Evolutionary conservation across 139 green algal species (phyloP), one percentile per base, ranked within the genome.

Genomic region (Tetradesmus obliquus): DNA sequence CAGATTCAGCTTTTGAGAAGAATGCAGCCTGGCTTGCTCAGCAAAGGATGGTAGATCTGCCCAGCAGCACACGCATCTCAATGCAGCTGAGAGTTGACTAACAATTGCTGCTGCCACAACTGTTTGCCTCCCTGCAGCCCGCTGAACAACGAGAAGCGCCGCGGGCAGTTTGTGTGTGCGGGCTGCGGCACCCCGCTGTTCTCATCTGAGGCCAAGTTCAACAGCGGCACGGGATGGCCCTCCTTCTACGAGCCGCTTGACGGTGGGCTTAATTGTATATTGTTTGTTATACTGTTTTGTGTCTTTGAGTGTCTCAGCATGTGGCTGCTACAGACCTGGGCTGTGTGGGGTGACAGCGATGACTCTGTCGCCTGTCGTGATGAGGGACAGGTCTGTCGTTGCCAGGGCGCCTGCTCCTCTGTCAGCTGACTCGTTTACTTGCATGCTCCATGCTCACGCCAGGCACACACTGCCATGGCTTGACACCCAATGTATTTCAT

Each of bases 111-210:
- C 62, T 84, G 53, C 13, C 84, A 22, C 45, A 66, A 13, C 80
- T 90, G 5, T 86, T 20, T 51, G 22, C 82, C 82, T 17, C 88
- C 57, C 66, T 93, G 76, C 88, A 95, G 90, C 71, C 92, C 94
- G 0, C 91, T 98, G 19, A 90, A 96, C 79, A 93, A 96, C 88
- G 97, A 97, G 92, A 99, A 99, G 94, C 91, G 94, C 7, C 82
- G 87, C 6, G 96, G 96, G 2, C 74, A 91, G 1, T 98, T 97
- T 89, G 93, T 95, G 19, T 95, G 92, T 58, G 94, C 96, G 1
- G 91, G 97, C 20, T 94, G 93, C 80, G 94, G 93, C 19, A 85
- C 97, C 17, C 96, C 97, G 0, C 93, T 99, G 22, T 99, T 97
- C 90, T 94, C 93, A 13, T 94, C 92, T 45, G 91, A 95, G 1